phyloP scores from a whole-genome alignment of 345 rosid species.

The Lepidium aucheri region DNA sequence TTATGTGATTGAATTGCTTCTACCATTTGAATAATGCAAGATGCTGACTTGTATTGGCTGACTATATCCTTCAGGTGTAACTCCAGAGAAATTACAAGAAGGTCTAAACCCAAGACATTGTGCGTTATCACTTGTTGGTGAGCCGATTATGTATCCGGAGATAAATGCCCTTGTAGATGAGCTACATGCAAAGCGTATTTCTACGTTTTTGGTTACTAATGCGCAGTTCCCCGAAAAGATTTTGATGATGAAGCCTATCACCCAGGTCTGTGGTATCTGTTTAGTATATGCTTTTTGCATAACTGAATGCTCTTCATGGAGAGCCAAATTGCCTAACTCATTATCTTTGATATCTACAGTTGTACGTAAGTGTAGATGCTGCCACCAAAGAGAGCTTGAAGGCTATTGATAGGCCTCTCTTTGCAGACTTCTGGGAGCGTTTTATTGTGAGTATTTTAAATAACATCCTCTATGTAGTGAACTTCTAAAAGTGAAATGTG shows the following conservation, averaged over 20 bases:
- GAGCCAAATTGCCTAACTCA: background rate
- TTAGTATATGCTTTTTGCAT: background rate
- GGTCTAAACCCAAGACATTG: conserved; percentile 91
- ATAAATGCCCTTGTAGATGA: conserved; percentile 87
- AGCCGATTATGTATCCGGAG: conserved; percentile 96
- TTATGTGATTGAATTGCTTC: background rate
- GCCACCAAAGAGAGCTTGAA: conserved; percentile 95
- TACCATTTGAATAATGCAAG: background rate
- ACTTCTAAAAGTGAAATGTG: background rate
- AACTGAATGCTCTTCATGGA: background rate
- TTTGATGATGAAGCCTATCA: conserved; percentile 62
- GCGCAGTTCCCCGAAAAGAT: conserved; percentile 97
- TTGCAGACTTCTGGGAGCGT: conserved; percentile 97
- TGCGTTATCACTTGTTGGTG: conserved; percentile 97
- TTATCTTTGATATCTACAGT: conserved; percentile 41
- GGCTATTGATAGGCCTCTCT: conserved; percentile 93
- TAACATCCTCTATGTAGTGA: background rate
- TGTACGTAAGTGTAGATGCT: conserved; percentile 97
- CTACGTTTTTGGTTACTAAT: conserved; percentile 94
- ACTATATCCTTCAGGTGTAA: conserved; percentile 57
- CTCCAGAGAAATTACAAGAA: conserved; percentile 62
- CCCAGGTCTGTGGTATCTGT: conserved; percentile 54
- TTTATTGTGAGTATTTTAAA: conserved; percentile 54
- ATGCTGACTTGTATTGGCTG: background rate
- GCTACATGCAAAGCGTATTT: conserved; percentile 71